Evolutionary conservation across 306 rosid species (phyloP), one percentile per base, ranked within the genome.

Genomic region (Cotoneaster glaucophyllus): DNA sequence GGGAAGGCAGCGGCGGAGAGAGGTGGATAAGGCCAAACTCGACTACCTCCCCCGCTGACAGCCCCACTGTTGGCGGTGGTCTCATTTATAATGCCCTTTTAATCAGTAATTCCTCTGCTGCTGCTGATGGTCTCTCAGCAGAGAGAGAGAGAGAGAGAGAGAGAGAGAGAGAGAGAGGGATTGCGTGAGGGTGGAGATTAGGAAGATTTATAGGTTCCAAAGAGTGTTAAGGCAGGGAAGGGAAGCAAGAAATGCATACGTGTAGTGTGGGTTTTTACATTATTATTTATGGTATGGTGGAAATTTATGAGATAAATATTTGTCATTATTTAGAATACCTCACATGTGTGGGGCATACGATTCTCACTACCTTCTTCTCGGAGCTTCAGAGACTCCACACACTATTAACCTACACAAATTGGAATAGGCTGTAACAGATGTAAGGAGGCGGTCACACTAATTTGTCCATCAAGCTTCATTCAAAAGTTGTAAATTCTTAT

Each of bases 191-290:
- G 41, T 73, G 6, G 75, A 72, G 71, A 50, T 12, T 63, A 22
- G 62, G 41, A 62, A 72, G 45, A 73, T 25, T 71, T 77, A 70
- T 81, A 57, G 18, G 52, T 37, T 37, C 41, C 7, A 37, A 37
- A 37, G 10, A 37, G 41, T 15, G 3, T 43, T 41, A 8, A 24
- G 44, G 41, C 0, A 8, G 14, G 53, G 6, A 3, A 3, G 67
- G 17, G 26, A 24, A 70, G 45, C 54, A 65, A 31, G 84, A 54
- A 71, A 81, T 76, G 78, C 69, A 76, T 81, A 25, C 81, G 81
- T 81, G 76, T 67, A 12, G 14, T 29, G 18, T 12, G n/a, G 8
- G 81, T 63, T 18, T 41, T 18, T 68, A 74, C 21, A 4, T 50
- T 44, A 41, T 10, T 61, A 43, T 58, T 31, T 5, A 4, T 17